phyloP scores from a whole-genome alignment of 2,329 filamentous ascomycete genomes.

The Aspergillus eucalypticola region DNA sequence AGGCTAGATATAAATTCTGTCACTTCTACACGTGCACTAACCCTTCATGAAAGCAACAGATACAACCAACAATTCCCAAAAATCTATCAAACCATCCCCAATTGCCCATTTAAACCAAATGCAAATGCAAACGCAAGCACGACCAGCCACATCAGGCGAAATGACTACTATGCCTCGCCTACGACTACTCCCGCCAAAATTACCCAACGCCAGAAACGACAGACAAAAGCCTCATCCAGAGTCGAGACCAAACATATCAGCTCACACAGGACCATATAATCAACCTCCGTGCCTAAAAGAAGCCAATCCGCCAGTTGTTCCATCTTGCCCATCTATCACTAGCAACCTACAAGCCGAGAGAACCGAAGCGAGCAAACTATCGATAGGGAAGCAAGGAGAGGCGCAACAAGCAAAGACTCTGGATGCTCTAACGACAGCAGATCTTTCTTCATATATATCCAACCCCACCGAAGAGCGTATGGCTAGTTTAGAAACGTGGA shows the following conservation, averaged over 20 bases:
- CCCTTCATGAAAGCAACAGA: background rate
- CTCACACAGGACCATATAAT: background rate
- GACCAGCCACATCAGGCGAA: background rate
- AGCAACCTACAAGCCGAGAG: background rate
- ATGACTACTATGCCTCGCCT: background rate
- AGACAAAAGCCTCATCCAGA: background rate
- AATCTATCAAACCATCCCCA: background rate
- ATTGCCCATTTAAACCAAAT: background rate
- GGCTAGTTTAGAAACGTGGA: conserved; percentile 40
- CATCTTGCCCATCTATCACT: background rate
- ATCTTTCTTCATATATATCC: conserved; percentile 35
- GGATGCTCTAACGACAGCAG: conserved; percentile 14
- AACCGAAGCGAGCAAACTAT: background rate
- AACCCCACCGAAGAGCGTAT: conserved; percentile 35
- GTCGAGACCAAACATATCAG: background rate
- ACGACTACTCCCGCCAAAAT: too few species aligned
- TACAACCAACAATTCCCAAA: background rate
- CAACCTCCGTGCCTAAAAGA: background rate
- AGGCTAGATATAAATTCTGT: background rate
- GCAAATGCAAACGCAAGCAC: background rate
- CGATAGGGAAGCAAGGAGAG: background rate
- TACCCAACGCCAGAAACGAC: background rate
- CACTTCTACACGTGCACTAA: background rate
- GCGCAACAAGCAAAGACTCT: background rate
- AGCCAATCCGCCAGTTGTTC: background rate